Evolutionary conservation across 164 flowering plant species (phyloP).

Genomic region (Macadamia tetraphylla): DNA sequence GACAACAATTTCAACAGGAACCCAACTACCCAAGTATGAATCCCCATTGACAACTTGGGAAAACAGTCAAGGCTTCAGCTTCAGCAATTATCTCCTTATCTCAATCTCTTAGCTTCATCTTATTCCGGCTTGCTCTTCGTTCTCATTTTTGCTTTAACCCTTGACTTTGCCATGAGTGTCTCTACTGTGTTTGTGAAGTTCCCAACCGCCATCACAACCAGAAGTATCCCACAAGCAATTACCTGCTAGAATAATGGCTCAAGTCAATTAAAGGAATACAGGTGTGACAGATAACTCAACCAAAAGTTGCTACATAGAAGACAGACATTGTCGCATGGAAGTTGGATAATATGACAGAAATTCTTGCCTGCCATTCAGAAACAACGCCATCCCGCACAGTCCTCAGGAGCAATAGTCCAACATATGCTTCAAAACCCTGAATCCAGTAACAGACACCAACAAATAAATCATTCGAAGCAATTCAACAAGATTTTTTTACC

Average conservation of each 20-base stretch:
- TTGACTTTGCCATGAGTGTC: slow-evolving; percentile 55
- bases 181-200: slow-evolving; percentile 62
- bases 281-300: too few relatives aligned
- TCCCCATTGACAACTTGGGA: too few relatives aligned
- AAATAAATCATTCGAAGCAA: background rate
- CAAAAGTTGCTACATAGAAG: too few relatives aligned
- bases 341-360: too few relatives aligned
- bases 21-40: too few relatives aligned
- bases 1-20: too few relatives aligned
- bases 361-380: slow-evolving; percentile 68
- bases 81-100: too few relatives aligned
- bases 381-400: slow-evolving; percentile 51
- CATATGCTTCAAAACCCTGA: slow-evolving; percentile 94
- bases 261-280: too few relatives aligned
- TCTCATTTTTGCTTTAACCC: slow-evolving; percentile 65
- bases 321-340: too few relatives aligned
- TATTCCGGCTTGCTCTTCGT: slow-evolving; percentile 48
- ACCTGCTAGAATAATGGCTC: slow-evolving; percentile 35
- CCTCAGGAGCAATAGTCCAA: slow-evolving; percentile 54
- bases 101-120: slow-evolving; percentile 14
- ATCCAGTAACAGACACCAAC: slow-evolving; percentile 11
- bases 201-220: slow-evolving; percentile 73
- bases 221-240: slow-evolving; percentile 52
- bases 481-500: background rate
- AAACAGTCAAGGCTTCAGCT: too few relatives aligned